Percentiles rank a stretch among this genome's conserved stretches.
phyloP scores from a whole-genome alignment of 257 asterid genomes.

The Scutellaria barbata region DNA sequence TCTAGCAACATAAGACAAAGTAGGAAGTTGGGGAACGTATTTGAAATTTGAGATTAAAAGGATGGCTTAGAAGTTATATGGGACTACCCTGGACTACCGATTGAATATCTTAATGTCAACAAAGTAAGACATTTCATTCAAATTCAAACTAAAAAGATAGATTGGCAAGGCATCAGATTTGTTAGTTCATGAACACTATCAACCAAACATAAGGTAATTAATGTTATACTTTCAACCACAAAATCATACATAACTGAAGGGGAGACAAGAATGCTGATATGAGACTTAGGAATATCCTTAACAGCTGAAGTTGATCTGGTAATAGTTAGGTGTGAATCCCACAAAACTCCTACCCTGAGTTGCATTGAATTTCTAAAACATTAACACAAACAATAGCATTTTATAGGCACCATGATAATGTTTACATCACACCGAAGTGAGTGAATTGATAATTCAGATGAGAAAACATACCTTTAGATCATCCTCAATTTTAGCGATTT shows the following conservation, averaged over 20 bases:
- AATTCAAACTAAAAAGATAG: constrained; percentile 9
- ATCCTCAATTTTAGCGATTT: constrained; percentile 84
- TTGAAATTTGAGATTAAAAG: background rate
- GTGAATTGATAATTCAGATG: background rate
- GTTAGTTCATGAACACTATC: background rate
- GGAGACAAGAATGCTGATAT: too few species aligned
- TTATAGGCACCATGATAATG: background rate
- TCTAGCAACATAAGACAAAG: background rate
- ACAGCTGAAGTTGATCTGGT: background rate
- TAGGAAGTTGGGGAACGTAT: background rate
- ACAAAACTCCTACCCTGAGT: constrained; percentile 17
- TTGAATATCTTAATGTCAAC: constrained; percentile 3
- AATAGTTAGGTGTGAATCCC: background rate
- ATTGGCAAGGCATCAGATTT: background rate
- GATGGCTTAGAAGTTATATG: background rate
- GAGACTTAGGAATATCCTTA: too few species aligned
- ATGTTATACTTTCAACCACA: background rate
- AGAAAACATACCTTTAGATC: constrained; percentile 75
- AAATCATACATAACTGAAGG: background rate
- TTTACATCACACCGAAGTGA: constrained; percentile 13
- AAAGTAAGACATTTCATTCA: background rate
- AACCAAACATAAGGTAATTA: background rate
- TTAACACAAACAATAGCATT: constrained; percentile 14
- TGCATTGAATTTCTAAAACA: background rate
- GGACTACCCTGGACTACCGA: background rate